Evolutionary conservation across 2,329 filamentous ascomycete genomes (phyloP).

Genomic region (Xylariaceae sp.): DNA sequence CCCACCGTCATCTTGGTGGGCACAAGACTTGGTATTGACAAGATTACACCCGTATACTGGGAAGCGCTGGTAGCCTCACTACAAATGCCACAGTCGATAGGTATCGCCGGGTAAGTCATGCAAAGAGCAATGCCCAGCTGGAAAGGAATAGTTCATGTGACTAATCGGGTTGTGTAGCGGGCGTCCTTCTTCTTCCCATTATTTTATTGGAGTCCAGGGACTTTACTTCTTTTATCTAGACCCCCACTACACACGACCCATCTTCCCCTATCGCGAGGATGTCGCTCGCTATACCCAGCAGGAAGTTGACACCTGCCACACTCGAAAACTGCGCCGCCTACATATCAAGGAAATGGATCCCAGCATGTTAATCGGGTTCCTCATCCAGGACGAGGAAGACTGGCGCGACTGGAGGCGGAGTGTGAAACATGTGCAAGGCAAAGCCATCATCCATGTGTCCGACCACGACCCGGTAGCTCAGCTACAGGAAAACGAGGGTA

Average conservation of each 20-base stretch:
- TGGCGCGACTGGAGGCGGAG: constrained; percentile 76
- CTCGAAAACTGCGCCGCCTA: constrained; percentile 72
- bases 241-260: constrained; percentile 77
- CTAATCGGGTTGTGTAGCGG: constrained; percentile 52
- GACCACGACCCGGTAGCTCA: constrained; percentile 60
- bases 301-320: constrained; percentile 82
- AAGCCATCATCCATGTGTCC: constrained; percentile 79
- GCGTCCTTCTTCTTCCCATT: constrained; percentile 78
- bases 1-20: constrained; percentile 87
- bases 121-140: background rate
- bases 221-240: constrained; percentile 90
- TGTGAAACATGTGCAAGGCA: constrained; percentile 71
- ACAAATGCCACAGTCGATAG: constrained; percentile 87
- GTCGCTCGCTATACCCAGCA: constrained; percentile 57
- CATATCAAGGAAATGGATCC: constrained; percentile 93
- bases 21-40: constrained; percentile 85
- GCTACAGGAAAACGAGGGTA: constrained; percentile 59
- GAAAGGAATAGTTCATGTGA: background rate
- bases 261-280: constrained; percentile 60
- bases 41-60: constrained; percentile 92
- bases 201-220: constrained; percentile 58
- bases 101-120: constrained; percentile 75
- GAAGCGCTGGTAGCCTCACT: constrained; percentile 81
- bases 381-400: constrained; percentile 76
- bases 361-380: constrained; percentile 92